A percentile compares a stretch with the other conserved stretches of the same genome.
Conservation (phyloP, 2,329 filamentous ascomycete genomes). For the Aspergillus versicolor region DNA sequence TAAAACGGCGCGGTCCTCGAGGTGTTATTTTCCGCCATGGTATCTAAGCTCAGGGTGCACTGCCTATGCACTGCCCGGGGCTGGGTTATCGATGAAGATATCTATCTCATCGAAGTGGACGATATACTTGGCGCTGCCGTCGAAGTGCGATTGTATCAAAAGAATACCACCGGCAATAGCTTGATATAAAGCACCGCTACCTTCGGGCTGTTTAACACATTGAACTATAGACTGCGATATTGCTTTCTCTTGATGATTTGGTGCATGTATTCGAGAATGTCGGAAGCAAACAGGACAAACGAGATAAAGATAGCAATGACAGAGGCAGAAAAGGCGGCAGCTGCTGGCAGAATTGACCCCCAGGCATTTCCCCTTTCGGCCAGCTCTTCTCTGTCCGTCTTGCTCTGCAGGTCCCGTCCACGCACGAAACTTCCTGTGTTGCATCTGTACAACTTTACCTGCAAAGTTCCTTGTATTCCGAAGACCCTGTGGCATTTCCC, state of each 20-base stretch:
- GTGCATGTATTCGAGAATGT: neutral
- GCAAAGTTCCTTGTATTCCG: neutral
- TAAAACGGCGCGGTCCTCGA: conserved; percentile 48
- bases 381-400: neutral
- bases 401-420: neutral
- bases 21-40: conserved; percentile 24
- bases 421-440: neutral
- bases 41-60: neutral
- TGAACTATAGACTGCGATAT: neutral
- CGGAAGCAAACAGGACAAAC: neutral
- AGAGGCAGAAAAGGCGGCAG: neutral
- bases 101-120: too few relatives aligned
- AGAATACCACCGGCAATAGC: too few relatives aligned
- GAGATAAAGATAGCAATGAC: neutral
- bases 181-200: too few relatives aligned
- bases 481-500: neutral
- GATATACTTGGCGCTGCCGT: too few relatives aligned
- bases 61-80: neutral
- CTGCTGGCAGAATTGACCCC: neutral
- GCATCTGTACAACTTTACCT: neutral
- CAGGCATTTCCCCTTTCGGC: neutral
- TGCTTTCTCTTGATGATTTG: neutral
- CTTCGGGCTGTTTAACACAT: neutral
- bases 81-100: neutral
- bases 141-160: too few relatives aligned